Conservation (phyloP, 1,139 yeast species). For the Nematodospora anomalae region DNA sequence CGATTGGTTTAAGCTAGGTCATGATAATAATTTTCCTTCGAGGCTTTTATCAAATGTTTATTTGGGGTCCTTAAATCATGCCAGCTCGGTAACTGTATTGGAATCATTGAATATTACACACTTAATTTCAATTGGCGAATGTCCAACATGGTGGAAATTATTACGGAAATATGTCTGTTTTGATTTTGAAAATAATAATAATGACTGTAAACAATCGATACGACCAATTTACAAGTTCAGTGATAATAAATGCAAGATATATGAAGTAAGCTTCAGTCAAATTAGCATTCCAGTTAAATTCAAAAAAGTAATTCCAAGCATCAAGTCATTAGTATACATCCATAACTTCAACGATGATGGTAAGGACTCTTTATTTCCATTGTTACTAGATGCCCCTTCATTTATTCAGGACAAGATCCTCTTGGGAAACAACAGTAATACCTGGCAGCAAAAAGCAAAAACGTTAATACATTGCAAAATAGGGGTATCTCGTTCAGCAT, state of each 20-base stretch:
- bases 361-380: slow-evolving; percentile 34
- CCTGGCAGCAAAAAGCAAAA: slow-evolving; percentile 27
- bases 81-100: slow-evolving; percentile 33
- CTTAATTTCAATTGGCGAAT: slow-evolving; percentile 39
- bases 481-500: slow-evolving; percentile 89
- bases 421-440: slow-evolving; percentile 19
- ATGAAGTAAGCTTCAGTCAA: slow-evolving; percentile 24
- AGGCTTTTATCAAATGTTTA: slow-evolving; percentile 30
- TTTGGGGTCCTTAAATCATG: slow-evolving; percentile 39
- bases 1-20: slow-evolving; percentile 37
- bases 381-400: slow-evolving; percentile 33
- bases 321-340: slow-evolving; percentile 30
- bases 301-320: slow-evolving; percentile 11
- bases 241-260: slow-evolving; percentile 27
- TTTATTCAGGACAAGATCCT: slow-evolving; percentile 32
- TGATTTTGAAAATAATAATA: slow-evolving; percentile 19
- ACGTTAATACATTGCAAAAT: slow-evolving; percentile 86
- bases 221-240: slow-evolving; percentile 29
- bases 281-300: slow-evolving; percentile 6
- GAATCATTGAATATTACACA: slow-evolving; percentile 24
- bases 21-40: slow-evolving; percentile 42
- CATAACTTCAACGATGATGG: slow-evolving; percentile 45
- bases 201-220: slow-evolving; percentile 10
- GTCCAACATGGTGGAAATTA: slow-evolving; percentile 34
- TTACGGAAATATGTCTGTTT: slow-evolving; percentile 18